Percentiles rank a stretch among this genome's conserved stretches.
phyloP scores from a whole-genome alignment of 805 yeast species.

The Saturnispora zaruensis region DNA sequence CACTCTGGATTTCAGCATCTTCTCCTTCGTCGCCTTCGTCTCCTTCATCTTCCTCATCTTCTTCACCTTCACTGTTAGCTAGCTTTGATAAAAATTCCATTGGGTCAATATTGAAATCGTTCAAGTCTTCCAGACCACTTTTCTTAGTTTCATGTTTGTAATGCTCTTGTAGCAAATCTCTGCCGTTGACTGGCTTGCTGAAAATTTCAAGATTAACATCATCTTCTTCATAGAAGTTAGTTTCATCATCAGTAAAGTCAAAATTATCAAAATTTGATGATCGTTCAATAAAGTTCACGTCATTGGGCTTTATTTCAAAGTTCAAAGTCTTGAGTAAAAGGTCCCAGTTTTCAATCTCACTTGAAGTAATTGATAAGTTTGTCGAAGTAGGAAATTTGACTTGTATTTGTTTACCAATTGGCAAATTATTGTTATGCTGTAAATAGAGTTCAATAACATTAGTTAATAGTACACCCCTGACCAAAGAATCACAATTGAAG shows the following conservation, averaged over 20 bases:
- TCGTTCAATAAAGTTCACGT: neutral
- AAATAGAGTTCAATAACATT: slow-evolving; percentile 8
- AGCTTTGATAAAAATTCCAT: neutral
- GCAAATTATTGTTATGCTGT: neutral
- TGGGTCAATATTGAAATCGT: neutral
- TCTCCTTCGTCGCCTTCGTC: too few relatives aligned
- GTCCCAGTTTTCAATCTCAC: neutral
- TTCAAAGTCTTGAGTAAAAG: neutral
- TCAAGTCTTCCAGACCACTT: neutral
- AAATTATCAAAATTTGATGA: slow-evolving; percentile 12
- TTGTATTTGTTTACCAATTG: neutral
- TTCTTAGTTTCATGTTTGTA: neutral
- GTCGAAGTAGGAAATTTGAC: neutral
- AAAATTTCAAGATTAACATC: slow-evolving; percentile 3
- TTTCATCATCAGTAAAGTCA: slow-evolving; percentile 7
- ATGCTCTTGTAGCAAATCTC: neutral
- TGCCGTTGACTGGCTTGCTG: neutral
- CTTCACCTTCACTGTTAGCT: neutral
- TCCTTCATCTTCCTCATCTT: neutral
- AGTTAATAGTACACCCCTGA: neutral
- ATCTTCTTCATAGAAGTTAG: neutral
- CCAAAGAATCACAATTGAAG: neutral
- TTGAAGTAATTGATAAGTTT: neutral
- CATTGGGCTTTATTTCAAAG: neutral
- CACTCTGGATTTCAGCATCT: slow-evolving; percentile 17